A percentile compares a stretch with the other conserved stretches of the same genome.
These are phyloP conservation scores for Vanrija sp. DNA, from an alignment of 1,284 basidiomycete species.

Conservation along the genomic window DNA sequence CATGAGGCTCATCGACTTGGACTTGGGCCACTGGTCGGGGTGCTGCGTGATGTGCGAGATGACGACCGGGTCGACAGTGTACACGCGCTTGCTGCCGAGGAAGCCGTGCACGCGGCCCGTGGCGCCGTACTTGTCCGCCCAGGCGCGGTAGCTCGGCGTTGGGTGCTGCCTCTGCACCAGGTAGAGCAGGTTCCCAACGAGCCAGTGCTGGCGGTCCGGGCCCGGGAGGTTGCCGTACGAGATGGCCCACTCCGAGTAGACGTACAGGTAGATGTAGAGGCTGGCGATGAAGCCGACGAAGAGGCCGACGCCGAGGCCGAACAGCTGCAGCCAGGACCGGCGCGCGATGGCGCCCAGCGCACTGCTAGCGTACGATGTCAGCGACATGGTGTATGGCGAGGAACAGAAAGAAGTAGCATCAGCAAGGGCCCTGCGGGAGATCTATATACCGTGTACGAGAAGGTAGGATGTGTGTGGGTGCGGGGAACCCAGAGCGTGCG, in stretches of 20 bases:
- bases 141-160: background rate
- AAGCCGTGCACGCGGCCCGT: background rate
- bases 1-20: constrained; percentile 57
- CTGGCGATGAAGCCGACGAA: background rate
- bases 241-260: background rate
- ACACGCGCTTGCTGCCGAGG: background rate
- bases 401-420: too few species aligned
- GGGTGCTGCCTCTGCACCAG: background rate
- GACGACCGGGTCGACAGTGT: background rate
- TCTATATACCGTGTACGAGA: too few species aligned
- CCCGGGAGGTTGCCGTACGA: constrained; percentile 1
- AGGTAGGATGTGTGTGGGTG: too few species aligned
- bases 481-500: too few species aligned
- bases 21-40: constrained; percentile 64
- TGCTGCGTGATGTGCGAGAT: constrained; percentile 47
- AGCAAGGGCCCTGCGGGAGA: too few species aligned
- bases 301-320: background rate
- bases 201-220: background rate
- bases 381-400: too few species aligned
- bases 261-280: background rate
- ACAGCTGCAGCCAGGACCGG: background rate
- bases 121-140: background rate
- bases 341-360: background rate
- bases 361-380: too few species aligned
- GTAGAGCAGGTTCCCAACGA: constrained; percentile 1